Conservation (phyloP, 1,284 basidiomycete species). For the Austroboletus olivaceoglutinosus region DNA sequence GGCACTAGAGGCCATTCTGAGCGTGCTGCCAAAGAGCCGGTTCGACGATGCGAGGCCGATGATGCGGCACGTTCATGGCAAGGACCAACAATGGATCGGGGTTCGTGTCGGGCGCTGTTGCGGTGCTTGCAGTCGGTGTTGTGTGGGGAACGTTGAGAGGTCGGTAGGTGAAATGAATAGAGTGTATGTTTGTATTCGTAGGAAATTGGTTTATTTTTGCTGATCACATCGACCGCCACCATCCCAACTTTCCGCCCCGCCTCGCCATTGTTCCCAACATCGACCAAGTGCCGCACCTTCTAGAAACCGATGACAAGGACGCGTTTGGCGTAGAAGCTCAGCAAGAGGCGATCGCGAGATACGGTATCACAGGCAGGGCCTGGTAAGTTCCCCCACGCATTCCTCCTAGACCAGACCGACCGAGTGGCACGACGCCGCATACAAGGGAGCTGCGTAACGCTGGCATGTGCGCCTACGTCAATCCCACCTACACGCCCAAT, state of each 20-base stretch:
- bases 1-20: conserved; percentile 21
- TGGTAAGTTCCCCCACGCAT: conserved; percentile 47
- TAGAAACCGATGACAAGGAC: conserved; percentile 5
- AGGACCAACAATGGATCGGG: no score
- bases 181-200: no score
- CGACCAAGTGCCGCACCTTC: neutral
- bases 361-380: conserved; percentile 74
- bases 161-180: no score
- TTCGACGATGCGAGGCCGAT: conserved; percentile 13
- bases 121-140: no score
- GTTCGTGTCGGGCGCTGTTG: no score
- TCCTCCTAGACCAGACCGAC: neutral
- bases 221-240: no score
- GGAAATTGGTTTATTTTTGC: no score
- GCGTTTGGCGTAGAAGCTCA: conserved; percentile 51
- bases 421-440: neutral
- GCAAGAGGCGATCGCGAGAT: conserved; percentile 57
- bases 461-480: conserved; percentile 55
- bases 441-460: conserved; percentile 79
- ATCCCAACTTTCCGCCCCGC: conserved; percentile 34
- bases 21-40: conserved; percentile 6
- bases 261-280: conserved; percentile 30
- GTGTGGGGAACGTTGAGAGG: no score
- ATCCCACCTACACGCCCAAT: conserved; percentile 37
- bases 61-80: no score